Base-by-base conservation (phyloP, 1,284 basidiomycete genomes). In the Tetrapyrgos nigripes region DNA sequence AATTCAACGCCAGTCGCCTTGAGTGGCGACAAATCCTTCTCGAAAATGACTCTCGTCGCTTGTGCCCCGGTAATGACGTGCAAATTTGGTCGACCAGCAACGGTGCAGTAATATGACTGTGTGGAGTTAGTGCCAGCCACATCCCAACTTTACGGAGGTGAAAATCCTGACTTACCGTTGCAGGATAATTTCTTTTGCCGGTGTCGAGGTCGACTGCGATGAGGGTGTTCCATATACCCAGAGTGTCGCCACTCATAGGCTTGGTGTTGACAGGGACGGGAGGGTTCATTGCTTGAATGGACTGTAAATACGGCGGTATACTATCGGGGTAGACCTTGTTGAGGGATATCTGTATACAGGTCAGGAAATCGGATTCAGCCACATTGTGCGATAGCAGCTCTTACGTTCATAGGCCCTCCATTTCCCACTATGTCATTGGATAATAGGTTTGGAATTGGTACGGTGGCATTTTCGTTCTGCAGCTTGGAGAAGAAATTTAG, bases 1-100 rank as follows among this genome's bases (percentile, higher is more conserved):
- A 61, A 61, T 19, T 55, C 50, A n/a, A 53, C 62, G 19, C 59
- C 51, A 13, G 51, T 58, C 19, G 62, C 62, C 8, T 55, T 45
- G 11, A 49, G 13, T 55, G 19, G 14, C 21, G 40, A 37, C 11
- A 51, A 21, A 46, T 40, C 31, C 17, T 23, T 24, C 46, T 57
- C 13, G 44, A 53, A 29, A 40, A 10, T 10, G 35, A 29, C 14
- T 27, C 14, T 3, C n/a, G 44, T 11, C 53, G 58, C 60, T 27
- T 55, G 57, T 27, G 61, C 61, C 17, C 55, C 61, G 17, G 55
- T 53, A 4, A 62, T 28, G 19, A 62, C 51, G 2, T 57, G 31
- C 46, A 62, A 29, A 46, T 62, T 62, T 17, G 33, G 19, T 23
- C 59, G 54, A 13, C 29, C 37, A 13, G 37, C 35, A 23, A 43